Evolutionary conservation across 179 eudicot species (phyloP), one percentile per base, ranked within the genome.

Genomic region (Silene coronaria): DNA sequence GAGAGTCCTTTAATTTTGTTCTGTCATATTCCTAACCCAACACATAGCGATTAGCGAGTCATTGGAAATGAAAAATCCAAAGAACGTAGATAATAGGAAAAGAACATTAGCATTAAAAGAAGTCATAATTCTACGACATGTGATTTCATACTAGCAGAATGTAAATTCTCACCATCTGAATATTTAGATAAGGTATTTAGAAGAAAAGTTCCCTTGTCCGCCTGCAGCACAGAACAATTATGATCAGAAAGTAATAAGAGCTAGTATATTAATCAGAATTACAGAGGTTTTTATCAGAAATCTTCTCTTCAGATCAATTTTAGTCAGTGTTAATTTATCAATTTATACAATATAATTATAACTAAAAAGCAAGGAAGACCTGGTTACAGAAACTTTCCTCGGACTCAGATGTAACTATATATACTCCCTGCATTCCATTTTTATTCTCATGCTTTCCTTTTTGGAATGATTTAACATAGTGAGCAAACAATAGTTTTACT

Each of bases 151-250:
- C 19, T 22, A 46, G 36, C 46, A 13, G 23, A 72, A 34, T 30
- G 72, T 24, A 32, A 58, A 48, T 5, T 6, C 76, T 28, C 57
- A 85, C 88, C 86, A 79, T 83, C 84, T 17, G 88, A 78, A 34
- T 76, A 81, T 74, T 83, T 85, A 19, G 88, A 81, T 38, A 85
- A 79, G 51, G 84, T 81, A 28, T 83, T 85, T 71, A 85, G 74
- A 34, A 85, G 73, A 42, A 80, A 85, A 65, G 86, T 77, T 77
- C 88, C 88, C 65, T 83, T 84, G 27, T 85, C 84, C 67, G 84
- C 84, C 88, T 85, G 84, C 77, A 73, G 69, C 60, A 71, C 11
- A 45, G 30, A 38, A 13, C 26, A 75, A 80, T 63, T 75, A 75
- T 13, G 61, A 78, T 26, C 30, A 75, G 65, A 70, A 77, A 32